Conservation (phyloP, 2,329 filamentous ascomycete genomes). For the Dothideomycetidae sp. region DNA sequence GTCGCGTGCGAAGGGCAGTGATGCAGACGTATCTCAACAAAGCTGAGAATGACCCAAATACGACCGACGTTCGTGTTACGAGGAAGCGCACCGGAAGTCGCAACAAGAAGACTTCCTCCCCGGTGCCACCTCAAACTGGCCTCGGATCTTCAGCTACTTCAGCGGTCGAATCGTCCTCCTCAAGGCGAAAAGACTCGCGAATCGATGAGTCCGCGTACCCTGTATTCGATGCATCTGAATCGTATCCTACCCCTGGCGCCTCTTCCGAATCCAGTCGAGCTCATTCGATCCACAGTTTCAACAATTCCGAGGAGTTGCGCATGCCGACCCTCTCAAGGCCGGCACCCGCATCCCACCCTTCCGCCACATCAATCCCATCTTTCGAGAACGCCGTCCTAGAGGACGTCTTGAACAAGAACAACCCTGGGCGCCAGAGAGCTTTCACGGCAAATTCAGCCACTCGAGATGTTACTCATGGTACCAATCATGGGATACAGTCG, state of each 20-base stretch:
- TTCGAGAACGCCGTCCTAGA: neutral
- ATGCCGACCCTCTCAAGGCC: neutral
- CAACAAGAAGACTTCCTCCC: neutral
- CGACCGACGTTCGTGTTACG: conserved; percentile 16
- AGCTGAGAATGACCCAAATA: conserved; percentile 16
- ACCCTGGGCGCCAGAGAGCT: too few relatives aligned
- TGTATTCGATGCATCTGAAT: neutral
- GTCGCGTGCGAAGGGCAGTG: conserved; percentile 19
- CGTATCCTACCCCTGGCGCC: neutral
- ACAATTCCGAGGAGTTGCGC: neutral
- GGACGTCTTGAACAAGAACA: too few relatives aligned
- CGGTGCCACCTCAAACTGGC: neutral
- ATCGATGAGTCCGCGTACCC: neutral
- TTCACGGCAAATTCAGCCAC: too few relatives aligned
- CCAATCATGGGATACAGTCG: too few relatives aligned
- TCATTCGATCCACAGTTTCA: neutral
- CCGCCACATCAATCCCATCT: neutral
- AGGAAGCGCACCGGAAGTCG: conserved; percentile 1
- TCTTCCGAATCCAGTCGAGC: conserved; percentile 5
- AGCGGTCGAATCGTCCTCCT: neutral
- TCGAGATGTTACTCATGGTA: too few relatives aligned
- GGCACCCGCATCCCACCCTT: neutral
- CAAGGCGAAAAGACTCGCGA: neutral
- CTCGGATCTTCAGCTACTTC: neutral
- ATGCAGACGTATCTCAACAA: conserved; percentile 22